Evolutionary conservation across 345 rosid species (phyloP), one percentile per base, ranked within the genome.

Genomic region (Salix arbutifolia): DNA sequence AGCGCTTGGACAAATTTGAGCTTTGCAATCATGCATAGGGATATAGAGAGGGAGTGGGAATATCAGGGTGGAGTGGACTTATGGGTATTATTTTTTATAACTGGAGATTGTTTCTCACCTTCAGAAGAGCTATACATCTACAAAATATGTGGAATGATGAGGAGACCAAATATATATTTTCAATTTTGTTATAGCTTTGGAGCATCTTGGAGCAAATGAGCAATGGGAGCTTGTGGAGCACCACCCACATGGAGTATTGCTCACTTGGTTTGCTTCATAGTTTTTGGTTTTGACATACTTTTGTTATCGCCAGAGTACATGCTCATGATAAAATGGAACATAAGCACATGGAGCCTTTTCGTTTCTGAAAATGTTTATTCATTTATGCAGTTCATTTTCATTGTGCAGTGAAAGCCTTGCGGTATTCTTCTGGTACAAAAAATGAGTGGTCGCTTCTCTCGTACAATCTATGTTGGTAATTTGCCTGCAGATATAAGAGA

Each of bases 391-490:
- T 83, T 73, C 42, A n/a, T 69, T 78, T 78, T 67, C 76, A 75
- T 19, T 40, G 18, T 86, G 89, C 78, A 76, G 78, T 38, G 65
- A 76, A 69, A n/a, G 40, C 44, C n/a, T 67, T 56, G 72, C 56
- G 17, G 28, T 58, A 68, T 72, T 70, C 72, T 9, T 65, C 31
- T 66, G 67, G 56, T 44, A 76, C 77, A 69, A 80, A 83, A 89
- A 85, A 96, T 96, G 98, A 93, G 98, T 83, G 90, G 97, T 74
- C 98, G 97, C 38, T 96, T 90, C 87, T 96, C 98, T 74, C 95
- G 97, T 69, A 88, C 95, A n/a, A 94, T 96, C 79, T 96, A 96
- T 79, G 98, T 94, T 76, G 99, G 99, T 72, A 96, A 96, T 89
- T 84, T 96, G 83, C 99, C 99, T 1, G 73, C 93, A 17, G 97